phyloP scores from a whole-genome alignment of 495 filamentous ascomycete species.

The Aspergillus sclerotiicarbonarius region DNA sequence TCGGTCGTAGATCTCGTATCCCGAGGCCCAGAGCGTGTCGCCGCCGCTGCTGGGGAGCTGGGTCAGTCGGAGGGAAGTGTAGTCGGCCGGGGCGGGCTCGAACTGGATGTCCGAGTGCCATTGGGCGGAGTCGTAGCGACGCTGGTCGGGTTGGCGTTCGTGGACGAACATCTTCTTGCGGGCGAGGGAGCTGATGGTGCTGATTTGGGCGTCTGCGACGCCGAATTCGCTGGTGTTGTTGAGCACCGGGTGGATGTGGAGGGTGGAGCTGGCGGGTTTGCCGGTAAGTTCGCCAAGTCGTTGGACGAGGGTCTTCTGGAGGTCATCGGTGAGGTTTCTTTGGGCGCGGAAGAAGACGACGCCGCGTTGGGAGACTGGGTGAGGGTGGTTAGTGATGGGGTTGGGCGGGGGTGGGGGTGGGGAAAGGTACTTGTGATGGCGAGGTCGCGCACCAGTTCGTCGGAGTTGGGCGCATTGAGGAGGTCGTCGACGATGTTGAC shows the following conservation, averaged over 20 bases:
- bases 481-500: slow-evolving; percentile 52
- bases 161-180: slow-evolving; percentile 46
- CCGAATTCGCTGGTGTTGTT: slow-evolving; percentile 45
- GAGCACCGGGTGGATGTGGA: slow-evolving; percentile 68
- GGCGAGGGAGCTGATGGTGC: slow-evolving; percentile 58
- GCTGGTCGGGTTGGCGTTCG: slow-evolving; percentile 5
- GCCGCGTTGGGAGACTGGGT: slow-evolving; percentile 65
- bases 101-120: slow-evolving; percentile 67
- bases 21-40: slow-evolving; percentile 73
- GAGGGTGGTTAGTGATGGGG: not conserved
- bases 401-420: slow-evolving; percentile 12
- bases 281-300: slow-evolving; percentile 58
- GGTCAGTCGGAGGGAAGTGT: slow-evolving; percentile 52
- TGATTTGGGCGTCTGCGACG: slow-evolving; percentile 61
- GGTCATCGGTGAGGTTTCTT: slow-evolving; percentile 55
- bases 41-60: slow-evolving; percentile 63
- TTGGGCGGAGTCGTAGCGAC: slow-evolving; percentile 13
- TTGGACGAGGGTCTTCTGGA: slow-evolving; percentile 61
- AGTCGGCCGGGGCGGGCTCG: slow-evolving; percentile 59
- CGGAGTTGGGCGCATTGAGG: slow-evolving; percentile 51
- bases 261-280: slow-evolving; percentile 50
- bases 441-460: slow-evolving; percentile 57
- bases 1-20: slow-evolving; percentile 77
- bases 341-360: slow-evolving; percentile 75
- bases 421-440: slow-evolving; percentile 43